Conservation (phyloP, 164 flowering plant genomes). For the Magnolia changhungtana region DNA sequence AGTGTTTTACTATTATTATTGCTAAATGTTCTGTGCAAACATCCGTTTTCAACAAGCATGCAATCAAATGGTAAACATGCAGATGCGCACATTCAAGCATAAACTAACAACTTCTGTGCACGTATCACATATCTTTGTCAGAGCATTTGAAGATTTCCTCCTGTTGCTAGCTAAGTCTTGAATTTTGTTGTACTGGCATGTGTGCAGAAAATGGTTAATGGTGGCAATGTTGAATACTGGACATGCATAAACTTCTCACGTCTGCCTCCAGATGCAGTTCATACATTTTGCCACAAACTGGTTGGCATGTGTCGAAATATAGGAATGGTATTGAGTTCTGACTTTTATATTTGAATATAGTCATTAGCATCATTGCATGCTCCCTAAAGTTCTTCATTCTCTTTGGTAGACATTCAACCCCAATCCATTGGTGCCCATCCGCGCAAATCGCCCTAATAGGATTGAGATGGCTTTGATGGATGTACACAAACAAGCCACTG, state of each 20-base stretch:
- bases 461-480: conserved; percentile 49
- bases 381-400: neutral
- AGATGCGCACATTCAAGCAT: too few relatives aligned
- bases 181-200: neutral
- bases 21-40: too few relatives aligned
- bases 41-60: too few relatives aligned
- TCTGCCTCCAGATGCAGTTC: conserved; percentile 6
- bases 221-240: conserved; percentile 59
- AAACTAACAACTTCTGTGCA: too few relatives aligned
- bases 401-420: conserved; percentile 4
- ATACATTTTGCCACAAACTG: conserved; percentile 38
- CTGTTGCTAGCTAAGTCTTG: too few relatives aligned
- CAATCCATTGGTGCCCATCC: conserved; percentile 42
- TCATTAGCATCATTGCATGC: neutral
- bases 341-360: neutral
- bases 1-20: too few relatives aligned
- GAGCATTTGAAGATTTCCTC: too few relatives aligned
- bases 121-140: too few relatives aligned
- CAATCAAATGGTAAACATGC: too few relatives aligned
- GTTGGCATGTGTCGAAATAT: conserved; percentile 52
- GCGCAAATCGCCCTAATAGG: conserved; percentile 17
- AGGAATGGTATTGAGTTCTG: conserved; percentile 67
- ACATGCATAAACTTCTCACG: conserved; percentile 59
- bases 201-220: conserved; percentile 74
- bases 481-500: conserved; percentile 21